Evolutionary conservation across 2,329 filamentous ascomycete genomes (phyloP).

Genomic region (Mariannaea elegans): DNA sequence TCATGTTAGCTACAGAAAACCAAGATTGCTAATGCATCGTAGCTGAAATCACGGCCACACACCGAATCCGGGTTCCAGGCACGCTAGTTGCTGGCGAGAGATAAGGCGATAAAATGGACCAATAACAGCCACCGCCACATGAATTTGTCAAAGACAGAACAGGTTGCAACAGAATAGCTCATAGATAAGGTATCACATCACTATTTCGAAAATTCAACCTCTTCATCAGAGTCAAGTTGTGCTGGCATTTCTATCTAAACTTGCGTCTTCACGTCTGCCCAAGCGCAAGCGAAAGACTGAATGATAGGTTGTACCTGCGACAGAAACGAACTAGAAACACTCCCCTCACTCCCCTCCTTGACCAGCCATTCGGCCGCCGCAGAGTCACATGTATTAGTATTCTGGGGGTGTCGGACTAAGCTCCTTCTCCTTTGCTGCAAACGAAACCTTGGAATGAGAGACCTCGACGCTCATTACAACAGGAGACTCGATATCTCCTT

Average conservation of each 20-base stretch:
- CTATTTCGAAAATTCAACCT: background rate
- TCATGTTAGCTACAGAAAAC: background rate
- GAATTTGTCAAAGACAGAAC: background rate
- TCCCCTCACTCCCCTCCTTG: too few species aligned
- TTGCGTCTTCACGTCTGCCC: background rate
- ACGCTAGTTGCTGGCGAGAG: background rate
- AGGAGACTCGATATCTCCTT: slow-evolving; percentile 2
- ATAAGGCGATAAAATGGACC: background rate
- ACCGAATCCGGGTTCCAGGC: background rate
- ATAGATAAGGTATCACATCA: background rate
- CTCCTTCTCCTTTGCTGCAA: slow-evolving; percentile 3
- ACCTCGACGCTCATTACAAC: background rate
- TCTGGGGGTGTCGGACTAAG: background rate
- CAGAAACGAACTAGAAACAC: background rate
- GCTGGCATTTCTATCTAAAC: background rate
- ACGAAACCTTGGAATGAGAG: slow-evolving; percentile 5
- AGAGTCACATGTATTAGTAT: background rate
- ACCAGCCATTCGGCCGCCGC: too few species aligned
- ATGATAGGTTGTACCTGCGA: background rate
- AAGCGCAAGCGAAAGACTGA: background rate
- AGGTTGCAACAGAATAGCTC: background rate
- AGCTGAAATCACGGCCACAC: background rate
- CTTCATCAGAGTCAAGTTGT: background rate
- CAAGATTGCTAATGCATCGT: background rate
- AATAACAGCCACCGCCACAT: background rate